Conservation (phyloP, 306 rosid genomes). For the Rubus parviflorus region DNA sequence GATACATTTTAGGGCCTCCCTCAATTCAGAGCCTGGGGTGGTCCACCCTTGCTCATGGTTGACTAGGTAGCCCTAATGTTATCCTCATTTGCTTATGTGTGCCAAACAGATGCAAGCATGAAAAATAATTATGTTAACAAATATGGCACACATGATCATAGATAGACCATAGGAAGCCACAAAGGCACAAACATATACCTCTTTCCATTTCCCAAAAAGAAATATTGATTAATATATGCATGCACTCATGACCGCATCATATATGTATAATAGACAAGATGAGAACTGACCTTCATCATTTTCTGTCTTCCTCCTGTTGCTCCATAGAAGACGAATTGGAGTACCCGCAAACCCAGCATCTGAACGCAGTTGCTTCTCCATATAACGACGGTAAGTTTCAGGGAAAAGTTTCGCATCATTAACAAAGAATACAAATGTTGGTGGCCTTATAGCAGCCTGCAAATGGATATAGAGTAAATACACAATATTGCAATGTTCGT, state of each 20-base stretch:
- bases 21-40: not conserved
- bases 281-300: constrained; percentile 60
- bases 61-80: not conserved
- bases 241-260: not conserved
- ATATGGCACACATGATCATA: not conserved
- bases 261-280: constrained; percentile 13
- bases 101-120: not conserved
- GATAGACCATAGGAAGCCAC: not conserved
- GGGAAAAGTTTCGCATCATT: constrained; percentile 93
- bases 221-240: not conserved
- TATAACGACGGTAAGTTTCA: constrained; percentile 77
- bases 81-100: not conserved
- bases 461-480: constrained; percentile 21
- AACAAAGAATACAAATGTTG: constrained; percentile 92
- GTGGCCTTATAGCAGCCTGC: constrained; percentile 98
- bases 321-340: constrained; percentile 89
- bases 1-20: not conserved
- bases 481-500: constrained; percentile 1
- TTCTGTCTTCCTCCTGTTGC: constrained; percentile 74
- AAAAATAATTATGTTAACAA: not conserved
- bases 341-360: constrained; percentile 94
- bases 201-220: not conserved
- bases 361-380: constrained; percentile 83
- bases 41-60: not conserved
- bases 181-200: not conserved